Percentiles rank a stretch among this genome's conserved stretches.
Evolutionary conservation across 106 monocot genomes (phyloP).

Genomic region (Dactylorhiza incarnata): DNA sequence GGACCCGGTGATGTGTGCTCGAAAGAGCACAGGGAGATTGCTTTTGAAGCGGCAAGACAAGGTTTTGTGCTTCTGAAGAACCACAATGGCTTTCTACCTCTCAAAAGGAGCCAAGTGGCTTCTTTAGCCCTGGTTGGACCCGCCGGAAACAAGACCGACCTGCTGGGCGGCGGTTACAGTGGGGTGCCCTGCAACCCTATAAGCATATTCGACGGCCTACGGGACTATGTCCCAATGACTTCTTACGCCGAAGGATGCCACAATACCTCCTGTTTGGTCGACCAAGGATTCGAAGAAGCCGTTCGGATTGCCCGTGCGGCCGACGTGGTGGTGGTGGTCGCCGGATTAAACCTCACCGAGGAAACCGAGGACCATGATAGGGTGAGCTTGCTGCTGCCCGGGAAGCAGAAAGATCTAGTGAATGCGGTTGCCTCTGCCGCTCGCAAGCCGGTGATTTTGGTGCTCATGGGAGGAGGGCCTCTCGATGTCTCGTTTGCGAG

Average conservation of each 20-base stretch:
- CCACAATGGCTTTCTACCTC: slow-evolving; percentile 25
- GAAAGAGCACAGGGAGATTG: slow-evolving; percentile 36
- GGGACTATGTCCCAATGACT: slow-evolving; percentile 29
- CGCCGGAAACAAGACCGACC: slow-evolving; percentile 35
- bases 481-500: slow-evolving; percentile 79
- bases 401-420: slow-evolving; percentile 57
- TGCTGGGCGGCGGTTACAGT: slow-evolving; percentile 67
- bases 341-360: slow-evolving; percentile 56
- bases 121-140: slow-evolving; percentile 64
- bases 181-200: slow-evolving; percentile 68
- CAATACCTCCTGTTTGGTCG: slow-evolving; percentile 29
- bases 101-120: slow-evolving; percentile 10
- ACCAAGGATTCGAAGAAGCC: slow-evolving; percentile 30
- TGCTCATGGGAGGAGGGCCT: slow-evolving; percentile 72
- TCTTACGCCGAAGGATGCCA: slow-evolving; percentile 50
- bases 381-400: slow-evolving; percentile 48
- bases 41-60: slow-evolving; percentile 68
- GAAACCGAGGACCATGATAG: slow-evolving; percentile 76
- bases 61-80: slow-evolving; percentile 65
- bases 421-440: slow-evolving; percentile 51
- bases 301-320: slow-evolving; percentile 44
- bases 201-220: slow-evolving; percentile 39
- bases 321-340: slow-evolving; percentile 64
- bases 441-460: slow-evolving; percentile 62
- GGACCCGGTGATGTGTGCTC: slow-evolving; percentile 61